phyloP scores from a whole-genome alignment of 2,329 filamentous ascomycete species.

The Calonectria pauciramosa region DNA sequence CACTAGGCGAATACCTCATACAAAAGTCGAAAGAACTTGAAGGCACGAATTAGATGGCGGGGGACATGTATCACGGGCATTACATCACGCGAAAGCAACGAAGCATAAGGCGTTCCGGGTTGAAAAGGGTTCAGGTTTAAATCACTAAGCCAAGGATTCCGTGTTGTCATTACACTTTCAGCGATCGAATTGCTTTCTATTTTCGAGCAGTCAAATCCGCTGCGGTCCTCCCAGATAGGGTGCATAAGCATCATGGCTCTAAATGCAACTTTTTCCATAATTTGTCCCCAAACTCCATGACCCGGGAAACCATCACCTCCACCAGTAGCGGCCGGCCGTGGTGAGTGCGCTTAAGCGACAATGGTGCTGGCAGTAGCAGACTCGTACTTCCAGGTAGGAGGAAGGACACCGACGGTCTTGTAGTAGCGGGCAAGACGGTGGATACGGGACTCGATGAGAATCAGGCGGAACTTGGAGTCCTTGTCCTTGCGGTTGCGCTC shows the following conservation, averaged over 20 bases:
- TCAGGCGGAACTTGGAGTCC: conserved; percentile 99
- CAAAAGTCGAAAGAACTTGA: conserved; percentile 77
- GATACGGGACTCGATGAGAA: conserved; percentile 99
- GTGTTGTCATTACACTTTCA: conserved; percentile 47
- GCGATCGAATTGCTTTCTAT: conserved; percentile 53
- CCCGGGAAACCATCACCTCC: conserved; percentile 54
- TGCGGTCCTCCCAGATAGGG: conserved; percentile 51
- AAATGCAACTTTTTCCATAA: conserved; percentile 60
- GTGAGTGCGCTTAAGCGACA: conserved; percentile 78
- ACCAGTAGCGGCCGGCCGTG: conserved; percentile 38
- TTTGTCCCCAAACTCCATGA: conserved; percentile 60
- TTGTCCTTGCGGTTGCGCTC: conserved; percentile 99
- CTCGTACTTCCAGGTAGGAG: conserved; percentile 99
- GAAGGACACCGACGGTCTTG: conserved; percentile 89
- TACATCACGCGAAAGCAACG: conserved; percentile 24
- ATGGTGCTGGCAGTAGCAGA: conserved; percentile 94
- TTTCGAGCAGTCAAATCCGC: conserved; percentile 49
- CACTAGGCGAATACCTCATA: conserved; percentile 78
- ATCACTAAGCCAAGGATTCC: conserved; percentile 43
- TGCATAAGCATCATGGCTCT: conserved; percentile 59
- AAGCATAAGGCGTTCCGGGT: conserved; percentile 43
- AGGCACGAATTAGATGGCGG: conserved; percentile 41
- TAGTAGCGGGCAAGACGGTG: conserved; percentile 99
- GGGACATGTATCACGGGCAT: background rate
- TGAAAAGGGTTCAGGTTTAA: conserved; percentile 30